A percentile compares a stretch with the other conserved stretches of the same genome.
phyloP scores from a whole-genome alignment of 345 rosid genomes.

The Triadica sebifera region DNA sequence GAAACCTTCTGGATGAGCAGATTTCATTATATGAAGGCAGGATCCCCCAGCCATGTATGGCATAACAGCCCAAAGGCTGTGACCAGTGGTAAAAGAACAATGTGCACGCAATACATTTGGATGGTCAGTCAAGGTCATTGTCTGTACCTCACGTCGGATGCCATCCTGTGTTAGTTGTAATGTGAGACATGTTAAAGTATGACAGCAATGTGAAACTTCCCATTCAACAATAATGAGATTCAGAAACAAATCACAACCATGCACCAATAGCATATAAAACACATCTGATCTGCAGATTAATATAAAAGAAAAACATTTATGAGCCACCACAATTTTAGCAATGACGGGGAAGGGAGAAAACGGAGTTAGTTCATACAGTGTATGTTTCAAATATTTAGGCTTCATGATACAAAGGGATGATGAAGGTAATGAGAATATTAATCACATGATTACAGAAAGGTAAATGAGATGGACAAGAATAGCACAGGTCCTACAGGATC shows the following conservation, averaged over 20 bases:
- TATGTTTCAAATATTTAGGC: neutral
- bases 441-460: neutral
- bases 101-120: constrained; percentile 79
- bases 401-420: neutral
- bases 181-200: neutral
- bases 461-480: neutral
- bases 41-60: constrained; percentile 99
- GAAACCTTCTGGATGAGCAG: constrained; percentile 78
- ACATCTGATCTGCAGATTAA: neutral
- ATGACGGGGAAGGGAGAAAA: neutral
- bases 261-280: constrained; percentile 2
- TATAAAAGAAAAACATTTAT: neutral
- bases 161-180: constrained; percentile 67
- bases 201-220: neutral
- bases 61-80: constrained; percentile 97
- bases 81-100: constrained; percentile 84
- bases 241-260: constrained; percentile 1
- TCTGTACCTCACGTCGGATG: constrained; percentile 92
- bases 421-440: neutral
- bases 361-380: neutral
- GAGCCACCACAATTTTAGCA: neutral
- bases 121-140: constrained; percentile 87
- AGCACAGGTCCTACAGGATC: neutral
- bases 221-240: neutral
- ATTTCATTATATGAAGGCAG: constrained; percentile 92